Evolutionary conservation across 164 flowering plant genomes (phyloP).

Genomic region (Malania oleifera): DNA sequence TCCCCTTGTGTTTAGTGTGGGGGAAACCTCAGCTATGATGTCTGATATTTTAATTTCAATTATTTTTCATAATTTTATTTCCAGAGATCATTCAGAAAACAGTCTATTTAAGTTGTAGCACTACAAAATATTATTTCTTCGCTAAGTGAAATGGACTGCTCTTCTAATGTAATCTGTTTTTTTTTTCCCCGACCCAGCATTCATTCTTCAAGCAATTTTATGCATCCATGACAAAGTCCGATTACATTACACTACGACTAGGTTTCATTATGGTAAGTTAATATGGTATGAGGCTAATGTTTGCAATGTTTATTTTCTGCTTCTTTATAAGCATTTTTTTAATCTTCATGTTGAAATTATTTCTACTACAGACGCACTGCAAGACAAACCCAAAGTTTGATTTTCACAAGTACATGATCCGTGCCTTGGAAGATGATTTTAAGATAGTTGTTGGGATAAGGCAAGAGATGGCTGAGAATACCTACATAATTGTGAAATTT

Average conservation of each 20-base stretch:
- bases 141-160: neutral
- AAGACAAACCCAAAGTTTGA: slow-evolving; percentile 54
- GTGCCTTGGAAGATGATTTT: slow-evolving; percentile 85
- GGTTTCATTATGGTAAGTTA: slow-evolving; percentile 74
- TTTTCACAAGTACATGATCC: slow-evolving; percentile 89
- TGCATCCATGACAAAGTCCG: slow-evolving; percentile 71
- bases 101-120: no score
- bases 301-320: neutral
- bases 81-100: neutral
- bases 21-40: no score
- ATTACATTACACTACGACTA: slow-evolving; percentile 61
- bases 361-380: slow-evolving; percentile 57
- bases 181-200: slow-evolving; percentile 28
- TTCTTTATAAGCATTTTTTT: neutral
- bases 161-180: neutral
- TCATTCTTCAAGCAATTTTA: slow-evolving; percentile 81
- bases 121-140: neutral
- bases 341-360: neutral
- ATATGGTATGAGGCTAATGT: neutral
- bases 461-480: slow-evolving; percentile 29
- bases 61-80: neutral
- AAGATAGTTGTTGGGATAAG: slow-evolving; percentile 88
- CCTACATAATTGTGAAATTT: neutral
- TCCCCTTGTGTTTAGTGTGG: no score
- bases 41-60: neutral